These are phyloP conservation scores for Mimosa pudica DNA, from an alignment of 306 rosid genomes.

Conservation along the genomic window DNA sequence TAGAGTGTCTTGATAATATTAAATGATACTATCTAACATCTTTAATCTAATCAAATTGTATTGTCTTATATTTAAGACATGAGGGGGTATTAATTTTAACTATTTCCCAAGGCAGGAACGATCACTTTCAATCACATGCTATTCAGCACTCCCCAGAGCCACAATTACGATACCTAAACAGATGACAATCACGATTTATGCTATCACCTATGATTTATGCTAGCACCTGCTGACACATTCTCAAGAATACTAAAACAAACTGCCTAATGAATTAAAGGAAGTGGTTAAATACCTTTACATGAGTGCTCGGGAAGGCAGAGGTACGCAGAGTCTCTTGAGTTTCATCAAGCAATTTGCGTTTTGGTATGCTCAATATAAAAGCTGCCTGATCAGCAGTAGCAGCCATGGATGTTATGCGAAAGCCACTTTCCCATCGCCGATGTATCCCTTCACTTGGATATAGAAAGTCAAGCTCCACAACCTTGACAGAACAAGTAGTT, in stretches of 20 bases:
- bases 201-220: not conserved
- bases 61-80: too few relatives aligned
- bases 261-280: not conserved
- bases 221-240: not conserved
- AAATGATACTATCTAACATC: too few relatives aligned
- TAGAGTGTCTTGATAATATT: too few relatives aligned
- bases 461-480: slow-evolving; percentile 1
- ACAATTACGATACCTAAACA: slow-evolving; percentile 5
- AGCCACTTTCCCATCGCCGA: not conserved
- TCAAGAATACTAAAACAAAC: slow-evolving; percentile 11
- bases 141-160: not conserved
- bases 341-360: slow-evolving; percentile 84
- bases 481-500: not conserved
- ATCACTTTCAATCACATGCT: not conserved
- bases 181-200: not conserved
- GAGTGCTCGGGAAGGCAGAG: slow-evolving; percentile 95
- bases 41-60: too few relatives aligned
- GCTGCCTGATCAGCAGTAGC: slow-evolving; percentile 93
- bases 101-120: not conserved
- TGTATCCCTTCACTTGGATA: not conserved
- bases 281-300: slow-evolving; percentile 69
- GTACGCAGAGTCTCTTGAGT: slow-evolving; percentile 93
- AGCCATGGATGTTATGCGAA: slow-evolving; percentile 2
- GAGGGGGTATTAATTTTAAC: not conserved
- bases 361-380: slow-evolving; percentile 88